A percentile compares a stretch with the other conserved stretches of the same genome.
Evolutionary conservation across 345 rosid species (phyloP).

Genomic region (Pelargonium nanum): DNA sequence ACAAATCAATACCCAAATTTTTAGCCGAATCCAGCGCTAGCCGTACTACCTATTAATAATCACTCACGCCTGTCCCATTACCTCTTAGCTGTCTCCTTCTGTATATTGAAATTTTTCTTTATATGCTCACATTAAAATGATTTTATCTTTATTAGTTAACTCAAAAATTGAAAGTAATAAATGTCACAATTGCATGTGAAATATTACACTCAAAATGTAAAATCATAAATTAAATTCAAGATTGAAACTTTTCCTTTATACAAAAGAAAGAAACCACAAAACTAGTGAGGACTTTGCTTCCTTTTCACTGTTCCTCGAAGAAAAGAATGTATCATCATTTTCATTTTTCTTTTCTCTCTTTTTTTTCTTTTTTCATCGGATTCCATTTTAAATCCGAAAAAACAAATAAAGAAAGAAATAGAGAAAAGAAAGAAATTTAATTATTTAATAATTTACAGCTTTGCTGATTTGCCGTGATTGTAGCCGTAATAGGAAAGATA

Average conservation of each 20-base stretch:
- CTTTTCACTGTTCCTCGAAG: slow-evolving; percentile 6
- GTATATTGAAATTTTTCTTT: no score
- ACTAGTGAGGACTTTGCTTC: neutral
- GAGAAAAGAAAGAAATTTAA: slow-evolving; percentile 11
- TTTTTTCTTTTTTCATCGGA: neutral
- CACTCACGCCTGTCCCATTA: no score
- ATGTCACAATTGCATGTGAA: no score
- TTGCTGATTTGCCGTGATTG: slow-evolving; percentile 38
- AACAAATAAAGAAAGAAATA: slow-evolving; percentile 1
- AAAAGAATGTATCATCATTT: slow-evolving; percentile 7
- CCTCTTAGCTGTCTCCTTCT: no score
- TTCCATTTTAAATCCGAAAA: neutral
- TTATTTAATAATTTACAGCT: slow-evolving; percentile 1
- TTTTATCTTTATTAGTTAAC: no score
- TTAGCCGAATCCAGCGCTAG: slow-evolving; percentile 14
- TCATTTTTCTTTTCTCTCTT: neutral
- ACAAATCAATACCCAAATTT: slow-evolving; percentile 1
- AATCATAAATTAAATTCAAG: neutral
- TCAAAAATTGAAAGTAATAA: no score
- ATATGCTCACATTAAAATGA: no score
- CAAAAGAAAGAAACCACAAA: slow-evolving; percentile 6
- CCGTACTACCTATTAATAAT: neutral
- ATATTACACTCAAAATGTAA: no score
- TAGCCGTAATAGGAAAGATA: slow-evolving; percentile 68
- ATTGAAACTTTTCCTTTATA: slow-evolving; percentile 6